phyloP scores from a whole-genome alignment of 2,329 filamentous ascomycete genomes.

The Colletotrichum camelliae region DNA sequence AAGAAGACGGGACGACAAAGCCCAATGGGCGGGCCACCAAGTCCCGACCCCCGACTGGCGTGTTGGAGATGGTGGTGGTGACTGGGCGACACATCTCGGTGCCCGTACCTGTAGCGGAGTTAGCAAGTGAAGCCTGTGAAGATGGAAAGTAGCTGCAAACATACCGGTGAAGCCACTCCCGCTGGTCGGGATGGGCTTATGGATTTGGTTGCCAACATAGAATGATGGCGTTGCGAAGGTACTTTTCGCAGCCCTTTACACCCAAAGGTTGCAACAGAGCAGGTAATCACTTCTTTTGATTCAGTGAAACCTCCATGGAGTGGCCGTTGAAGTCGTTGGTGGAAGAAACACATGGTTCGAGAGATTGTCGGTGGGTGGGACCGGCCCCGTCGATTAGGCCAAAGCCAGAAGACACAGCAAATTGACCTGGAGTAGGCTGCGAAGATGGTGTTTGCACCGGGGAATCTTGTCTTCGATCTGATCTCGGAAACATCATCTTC shows the following conservation, averaged over 20 bases:
- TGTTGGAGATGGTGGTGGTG: neutral
- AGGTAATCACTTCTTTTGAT: rapidly evolving
- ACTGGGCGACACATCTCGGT: neutral
- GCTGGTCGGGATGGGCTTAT: neutral
- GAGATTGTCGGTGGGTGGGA: neutral
- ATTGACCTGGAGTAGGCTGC: neutral
- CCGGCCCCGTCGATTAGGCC: neutral
- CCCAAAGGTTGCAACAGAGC: neutral
- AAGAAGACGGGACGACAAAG: neutral
- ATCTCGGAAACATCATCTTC: neutral
- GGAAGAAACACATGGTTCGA: neutral
- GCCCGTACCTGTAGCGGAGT: neutral
- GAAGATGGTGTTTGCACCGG: neutral
- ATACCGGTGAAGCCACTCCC: neutral
- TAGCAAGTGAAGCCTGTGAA: too few relatives aligned
- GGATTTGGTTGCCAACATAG: neutral
- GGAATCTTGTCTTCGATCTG: rapidly evolving
- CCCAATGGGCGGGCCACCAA: neutral
- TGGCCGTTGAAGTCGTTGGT: neutral
- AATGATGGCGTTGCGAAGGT: neutral
- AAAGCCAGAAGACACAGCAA: neutral
- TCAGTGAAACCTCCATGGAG: neutral
- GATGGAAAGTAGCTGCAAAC: neutral
- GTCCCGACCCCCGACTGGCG: neutral
- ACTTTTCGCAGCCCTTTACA: neutral